Conservation (phyloP, 345 rosid genomes). For the Euphorbia tirucalli region DNA sequence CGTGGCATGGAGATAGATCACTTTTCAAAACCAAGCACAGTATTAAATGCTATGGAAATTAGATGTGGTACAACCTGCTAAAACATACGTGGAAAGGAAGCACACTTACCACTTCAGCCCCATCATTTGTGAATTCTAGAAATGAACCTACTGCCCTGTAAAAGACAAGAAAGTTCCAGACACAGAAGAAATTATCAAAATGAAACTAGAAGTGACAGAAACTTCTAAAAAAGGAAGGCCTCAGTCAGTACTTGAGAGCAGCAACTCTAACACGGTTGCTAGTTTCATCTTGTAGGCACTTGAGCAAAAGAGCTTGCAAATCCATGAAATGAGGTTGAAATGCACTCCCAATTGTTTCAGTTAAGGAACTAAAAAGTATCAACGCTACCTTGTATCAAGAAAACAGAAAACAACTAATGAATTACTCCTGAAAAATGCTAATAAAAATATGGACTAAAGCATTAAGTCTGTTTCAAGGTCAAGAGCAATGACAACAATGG, state of each 20-base stretch:
- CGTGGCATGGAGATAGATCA: neutral
- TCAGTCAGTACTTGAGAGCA: constrained; percentile 74
- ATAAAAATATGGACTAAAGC: neutral
- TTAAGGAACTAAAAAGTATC: constrained; percentile 96
- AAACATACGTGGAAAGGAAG: neutral
- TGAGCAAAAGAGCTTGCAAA: constrained; percentile 87
- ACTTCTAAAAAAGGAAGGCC: constrained; percentile 8
- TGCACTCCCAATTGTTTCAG: constrained; percentile 89
- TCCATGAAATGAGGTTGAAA: constrained; percentile 84
- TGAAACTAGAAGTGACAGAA: constrained; percentile 12
- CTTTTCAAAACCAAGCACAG: neutral
- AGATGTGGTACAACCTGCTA: neutral
- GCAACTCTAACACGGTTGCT: constrained; percentile 95
- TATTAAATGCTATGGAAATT: too few species aligned
- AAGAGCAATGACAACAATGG: neutral
- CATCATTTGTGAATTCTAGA: constrained; percentile 82
- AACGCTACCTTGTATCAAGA: constrained; percentile 69
- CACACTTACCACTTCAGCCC: constrained; percentile 77
- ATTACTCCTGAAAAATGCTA: constrained; percentile 5
- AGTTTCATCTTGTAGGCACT: constrained; percentile 86
- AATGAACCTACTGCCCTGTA: constrained; percentile 98
- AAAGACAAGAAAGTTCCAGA: constrained; percentile 11
- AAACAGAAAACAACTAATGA: constrained; percentile 14
- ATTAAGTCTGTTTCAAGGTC: too few species aligned
- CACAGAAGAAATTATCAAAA: constrained; percentile 1